Evolutionary conservation across 1,139 yeast species (phyloP).

Genomic region (Candida pseudoviswanathii): DNA sequence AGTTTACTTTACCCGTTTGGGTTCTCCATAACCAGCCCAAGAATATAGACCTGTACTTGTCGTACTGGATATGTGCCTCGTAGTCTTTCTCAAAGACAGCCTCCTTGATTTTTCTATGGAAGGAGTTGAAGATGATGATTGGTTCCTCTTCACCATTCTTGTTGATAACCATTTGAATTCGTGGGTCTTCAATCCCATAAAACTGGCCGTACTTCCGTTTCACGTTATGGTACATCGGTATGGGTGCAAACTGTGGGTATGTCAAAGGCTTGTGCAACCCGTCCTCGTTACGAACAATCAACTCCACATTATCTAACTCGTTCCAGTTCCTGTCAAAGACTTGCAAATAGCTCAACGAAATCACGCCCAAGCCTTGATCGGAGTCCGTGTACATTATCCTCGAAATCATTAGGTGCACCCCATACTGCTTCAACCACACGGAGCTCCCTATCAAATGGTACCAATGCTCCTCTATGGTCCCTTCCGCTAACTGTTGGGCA

Average conservation of each 20-base stretch:
- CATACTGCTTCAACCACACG: conserved; percentile 44
- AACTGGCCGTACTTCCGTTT: conserved; percentile 19
- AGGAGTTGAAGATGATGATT: conserved; percentile 33
- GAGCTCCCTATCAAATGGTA: conserved; percentile 41
- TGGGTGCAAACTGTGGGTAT: conserved; percentile 29
- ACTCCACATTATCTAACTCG: conserved; percentile 32
- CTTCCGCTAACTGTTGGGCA: conserved; percentile 26
- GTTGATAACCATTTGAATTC: conserved; percentile 34
- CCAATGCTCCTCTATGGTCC: conserved; percentile 36
- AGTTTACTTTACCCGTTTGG: conserved; percentile 34
- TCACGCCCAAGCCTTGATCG: conserved; percentile 23
- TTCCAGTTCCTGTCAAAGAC: conserved; percentile 42
- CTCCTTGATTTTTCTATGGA: conserved; percentile 22
- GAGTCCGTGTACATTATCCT: conserved; percentile 34
- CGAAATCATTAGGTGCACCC: conserved; percentile 40
- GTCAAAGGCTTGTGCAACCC: conserved; percentile 15
- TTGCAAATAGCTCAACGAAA: conserved; percentile 41
- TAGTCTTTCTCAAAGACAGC: conserved; percentile 27
- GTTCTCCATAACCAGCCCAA: conserved; percentile 42
- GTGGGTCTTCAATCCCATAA: conserved; percentile 54
- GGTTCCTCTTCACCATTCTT: conserved; percentile 35
- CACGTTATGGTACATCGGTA: conserved; percentile 33
- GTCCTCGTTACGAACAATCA: conserved; percentile 31
- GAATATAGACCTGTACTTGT: conserved; percentile 33
- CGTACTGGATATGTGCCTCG: conserved; percentile 16